phyloP scores from a whole-genome alignment of 306 rosid species.

The Citrullus amarus region DNA sequence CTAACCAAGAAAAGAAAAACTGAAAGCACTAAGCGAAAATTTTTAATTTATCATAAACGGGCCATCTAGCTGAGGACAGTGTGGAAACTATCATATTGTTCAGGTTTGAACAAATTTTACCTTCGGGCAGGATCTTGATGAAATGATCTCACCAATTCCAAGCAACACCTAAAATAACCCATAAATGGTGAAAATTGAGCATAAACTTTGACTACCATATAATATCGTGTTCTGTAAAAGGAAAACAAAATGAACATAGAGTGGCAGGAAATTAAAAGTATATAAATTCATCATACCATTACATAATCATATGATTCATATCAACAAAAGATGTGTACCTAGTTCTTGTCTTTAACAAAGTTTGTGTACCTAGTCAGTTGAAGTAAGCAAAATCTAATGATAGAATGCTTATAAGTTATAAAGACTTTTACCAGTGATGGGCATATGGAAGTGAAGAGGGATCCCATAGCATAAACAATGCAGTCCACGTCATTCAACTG shows the following conservation, averaged over 20 bases:
- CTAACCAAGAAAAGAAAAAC: neutral
- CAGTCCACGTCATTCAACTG: conserved; percentile 66
- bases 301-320: neutral
- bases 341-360: neutral
- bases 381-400: neutral
- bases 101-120: conserved; percentile 18
- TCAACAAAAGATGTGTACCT: no score
- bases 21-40: neutral
- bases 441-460: conserved; percentile 84
- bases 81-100: neutral
- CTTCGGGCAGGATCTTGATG: conserved; percentile 87
- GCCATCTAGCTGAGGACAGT: neutral
- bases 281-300: neutral
- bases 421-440: conserved; percentile 72
- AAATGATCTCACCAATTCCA: conserved; percentile 77
- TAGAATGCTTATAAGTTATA: neutral
- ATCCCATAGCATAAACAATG: conserved; percentile 93
- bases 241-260: neutral
- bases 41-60: neutral
- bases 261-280: neutral
- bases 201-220: neutral
- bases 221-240: neutral
- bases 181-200: neutral
- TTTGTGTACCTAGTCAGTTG: neutral
- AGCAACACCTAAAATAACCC: conserved; percentile 49